Evolutionary conservation across 305 asterid species (phyloP), one percentile per base, ranked within the genome.

Genomic region (Plantago rigida): DNA sequence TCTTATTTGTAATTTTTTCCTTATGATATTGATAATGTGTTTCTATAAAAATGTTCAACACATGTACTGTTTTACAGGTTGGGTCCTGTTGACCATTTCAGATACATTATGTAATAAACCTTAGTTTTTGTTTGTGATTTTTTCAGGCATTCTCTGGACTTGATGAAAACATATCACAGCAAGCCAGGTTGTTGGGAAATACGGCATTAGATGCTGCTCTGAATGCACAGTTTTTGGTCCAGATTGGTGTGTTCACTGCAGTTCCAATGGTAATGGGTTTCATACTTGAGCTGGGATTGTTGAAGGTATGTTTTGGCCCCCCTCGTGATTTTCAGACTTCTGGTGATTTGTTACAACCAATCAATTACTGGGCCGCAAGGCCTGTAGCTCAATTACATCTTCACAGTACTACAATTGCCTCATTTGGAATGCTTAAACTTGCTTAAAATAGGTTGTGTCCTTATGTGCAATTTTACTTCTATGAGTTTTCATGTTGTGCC

Each of bases 181-280:
- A 45, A 76, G 93, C 97, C 8, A 58, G 59, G 57, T 0, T 81
- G 51, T 51, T 73, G 87, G 96, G 97, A 14, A 92, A 83, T 77
- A 86, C 95, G 42, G 95, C 99, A 65, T 69, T 92, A 46, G 80
- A 82, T 70, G 91, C 95, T 56, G 99, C 60, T 45, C 75, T 92
- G 65, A 92, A 92, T 84, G 91, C 99, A 62, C 99, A 92, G 75
- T 92, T 92, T 78, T 76, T 92, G 79, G 96, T 92, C 75, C 99
- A 92, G 68, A 92, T 92, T 68, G 99, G 99, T 55, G 66, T 92
- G 70, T 89, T 92, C 76, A 92, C 99, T 51, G 99, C 99, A 28
- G 95, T 92, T 54, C 99, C 99, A 59, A 92, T 92, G 99, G 47
- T 92, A 39, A 65, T 92, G 95, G 99, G 99, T 56, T 92, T 92